Percentiles rank a stretch among this genome's conserved stretches.
These are phyloP conservation scores for Trametes gibbosa DNA, from an alignment of 768 basidiomycete genomes.

Conservation along the genomic window DNA sequence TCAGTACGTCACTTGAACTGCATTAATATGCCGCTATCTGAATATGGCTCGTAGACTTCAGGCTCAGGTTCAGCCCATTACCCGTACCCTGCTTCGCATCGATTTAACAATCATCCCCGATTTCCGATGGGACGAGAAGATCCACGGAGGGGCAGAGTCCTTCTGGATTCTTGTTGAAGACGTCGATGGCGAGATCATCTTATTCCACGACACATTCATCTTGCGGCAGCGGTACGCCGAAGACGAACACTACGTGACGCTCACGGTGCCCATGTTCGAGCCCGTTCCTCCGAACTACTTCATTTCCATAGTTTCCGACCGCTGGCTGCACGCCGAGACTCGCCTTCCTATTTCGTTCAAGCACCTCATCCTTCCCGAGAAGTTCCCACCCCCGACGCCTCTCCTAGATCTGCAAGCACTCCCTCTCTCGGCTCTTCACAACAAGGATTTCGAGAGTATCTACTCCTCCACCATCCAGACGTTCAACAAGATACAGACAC, in stretches of 20 bases:
- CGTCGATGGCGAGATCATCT: constrained; percentile 93
- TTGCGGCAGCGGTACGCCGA: constrained; percentile 90
- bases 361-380: constrained; percentile 94
- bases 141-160: constrained; percentile 83
- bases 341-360: constrained; percentile 96
- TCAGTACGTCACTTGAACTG: constrained; percentile 48
- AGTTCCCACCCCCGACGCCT: constrained; percentile 90
- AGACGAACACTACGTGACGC: constrained; percentile 90
- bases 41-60: constrained; percentile 55
- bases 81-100: constrained; percentile 86
- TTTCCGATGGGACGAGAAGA: constrained; percentile 96
- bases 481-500: constrained; percentile 99
- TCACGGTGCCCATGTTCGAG: constrained; percentile 96
- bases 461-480: constrained; percentile 77
- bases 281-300: constrained; percentile 98
- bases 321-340: constrained; percentile 95
- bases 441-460: constrained; percentile 86
- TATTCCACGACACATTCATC: constrained; percentile 92
- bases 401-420: constrained; percentile 91
- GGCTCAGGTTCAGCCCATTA: constrained; percentile 96
- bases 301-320: constrained; percentile 90
- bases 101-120: constrained; percentile 96
- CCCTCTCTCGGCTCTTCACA: constrained; percentile 88
- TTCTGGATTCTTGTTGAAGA: constrained; percentile 96
- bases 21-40: not conserved